These are phyloP conservation scores for Pseudocercospora musae DNA, from an alignment of 2,329 filamentous ascomycete species.

Conservation along the genomic window DNA sequence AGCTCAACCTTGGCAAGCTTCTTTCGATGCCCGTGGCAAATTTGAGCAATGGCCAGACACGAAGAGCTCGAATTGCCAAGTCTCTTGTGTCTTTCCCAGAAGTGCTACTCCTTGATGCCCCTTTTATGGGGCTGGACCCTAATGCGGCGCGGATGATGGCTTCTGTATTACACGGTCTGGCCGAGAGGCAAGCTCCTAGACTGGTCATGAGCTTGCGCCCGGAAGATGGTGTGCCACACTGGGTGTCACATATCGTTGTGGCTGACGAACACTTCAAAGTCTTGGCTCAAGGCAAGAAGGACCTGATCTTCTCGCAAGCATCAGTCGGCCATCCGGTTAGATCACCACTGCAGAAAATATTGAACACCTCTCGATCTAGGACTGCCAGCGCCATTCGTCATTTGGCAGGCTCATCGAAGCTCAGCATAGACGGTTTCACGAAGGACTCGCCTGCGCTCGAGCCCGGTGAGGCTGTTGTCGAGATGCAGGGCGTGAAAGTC, in stretches of 20 bases:
- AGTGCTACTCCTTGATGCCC: slow-evolving; percentile 82
- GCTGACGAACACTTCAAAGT: slow-evolving; percentile 66
- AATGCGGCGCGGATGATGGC: slow-evolving; percentile 71
- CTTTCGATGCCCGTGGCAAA: slow-evolving; percentile 81
- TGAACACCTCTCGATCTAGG: background rate
- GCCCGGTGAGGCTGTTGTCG: slow-evolving; percentile 68
- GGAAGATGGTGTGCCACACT: slow-evolving; percentile 82
- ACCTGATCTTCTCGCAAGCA: slow-evolving; percentile 47
- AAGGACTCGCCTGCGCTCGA: slow-evolving; percentile 22
- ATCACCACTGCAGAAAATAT: background rate
- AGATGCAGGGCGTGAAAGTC: slow-evolving; percentile 83
- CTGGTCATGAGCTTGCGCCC: slow-evolving; percentile 75
- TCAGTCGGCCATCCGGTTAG: background rate
- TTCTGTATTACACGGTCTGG: slow-evolving; percentile 65
- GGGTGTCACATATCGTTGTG: slow-evolving; percentile 82
- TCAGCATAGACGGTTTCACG: slow-evolving; percentile 34
- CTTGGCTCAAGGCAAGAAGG: slow-evolving; percentile 62
- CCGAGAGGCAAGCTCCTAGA: slow-evolving; percentile 63
- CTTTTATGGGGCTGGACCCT: slow-evolving; percentile 94
- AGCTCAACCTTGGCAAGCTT: slow-evolving; percentile 67
- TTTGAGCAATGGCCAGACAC: slow-evolving; percentile 88
- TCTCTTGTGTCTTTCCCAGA: slow-evolving; percentile 76
- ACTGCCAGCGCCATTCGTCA: background rate
- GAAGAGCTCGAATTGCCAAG: slow-evolving; percentile 82
- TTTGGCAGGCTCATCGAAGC: background rate